Evolutionary conservation across 257 asterid species (phyloP), one percentile per base, ranked within the genome.

Genomic region (Buddleja alternifolia): DNA sequence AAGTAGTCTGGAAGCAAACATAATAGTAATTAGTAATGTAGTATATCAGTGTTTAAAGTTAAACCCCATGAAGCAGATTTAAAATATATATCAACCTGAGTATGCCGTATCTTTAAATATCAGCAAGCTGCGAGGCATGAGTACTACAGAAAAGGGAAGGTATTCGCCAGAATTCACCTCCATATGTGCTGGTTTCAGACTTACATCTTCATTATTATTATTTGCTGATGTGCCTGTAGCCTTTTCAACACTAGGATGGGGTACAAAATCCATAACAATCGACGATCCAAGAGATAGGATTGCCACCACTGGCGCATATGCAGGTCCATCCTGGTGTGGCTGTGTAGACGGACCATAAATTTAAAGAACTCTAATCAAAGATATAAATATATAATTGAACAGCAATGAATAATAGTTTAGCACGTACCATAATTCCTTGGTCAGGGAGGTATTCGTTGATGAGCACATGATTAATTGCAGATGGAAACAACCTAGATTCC

Each of bases 321-420:
- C 96, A 58, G 96, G 91, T 50, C 99, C 97, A 66, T 93, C 99
- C 78, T 93, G 97, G 81, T 90, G 99, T 5, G 96, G 86, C 98
- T 92, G 84, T 68, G 71, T 11, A 44, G 41, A 20, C 36, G 42
- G 50, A 47, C 12, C 25, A 29, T 24, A 10, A 39, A 37, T 23
- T 47, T 10, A 21, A 40, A 57, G 52, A 67, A 52, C 23, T n/a
- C 48, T 1, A 41, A 40, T 16, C 8, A 20, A 52, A 24, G 3
- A 19, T n/a, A n/a, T 9, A 70, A 10, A 48, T 20, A 19, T 7
- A 16, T 66, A 29, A 34, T 1, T 5, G 10, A 60, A 37, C 52
- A 10, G 15, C 36, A 23, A 66, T 45, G 24, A 32, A 34, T 16
- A 20, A 0, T 20, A 11, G 46, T 66, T 67, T 45, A 45, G 66